Evolutionary conservation across 2,329 filamentous ascomycete genomes (phyloP), one percentile per base, ranked within the genome.

Genomic region (Aaosphaeria pasadenensis): DNA sequence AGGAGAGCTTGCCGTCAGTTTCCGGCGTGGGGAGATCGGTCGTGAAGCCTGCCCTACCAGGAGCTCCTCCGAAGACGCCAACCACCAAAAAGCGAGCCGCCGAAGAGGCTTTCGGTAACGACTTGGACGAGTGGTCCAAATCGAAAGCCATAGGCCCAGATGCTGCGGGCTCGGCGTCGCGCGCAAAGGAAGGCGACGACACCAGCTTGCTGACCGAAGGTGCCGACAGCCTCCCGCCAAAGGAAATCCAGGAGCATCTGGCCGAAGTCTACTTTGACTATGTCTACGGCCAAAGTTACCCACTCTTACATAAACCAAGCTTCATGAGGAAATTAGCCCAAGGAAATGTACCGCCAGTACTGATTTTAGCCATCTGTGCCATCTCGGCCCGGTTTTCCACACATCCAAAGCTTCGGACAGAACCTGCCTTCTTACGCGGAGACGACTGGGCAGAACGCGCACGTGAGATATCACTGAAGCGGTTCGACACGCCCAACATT

Each of bases 221-320:
- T 1, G 80, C 82, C 2, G 91, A 95, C 55, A 86, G 86, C 47
- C 72, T 99, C 11, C 94, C 94, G 1, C 78, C 89, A 0, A 86
- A 87, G 65, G 91, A 96, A 38, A 83, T 96, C 9, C 94, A 97
- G 66, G 88, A 96, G 64, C 92, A 97, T 70, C 78, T 99, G 5
- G 86, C 91, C 13, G 91, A 97, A 62, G 85, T 96, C 0, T 99
- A 95, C 66, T 99, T 97, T 63, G 92, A 97, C 63, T 91, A 88
- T 61, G 82, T 97, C 1, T 97, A 99, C 64, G 94, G 94, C 6
- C 94, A 97, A 66, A 89, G 90, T 32, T 99, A 97, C 67, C 88
- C 95, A 55, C 76, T 99, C 17, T 81, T 99, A 7, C 94, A 99
- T 72, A 97, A 96, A 67, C 92, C 94, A 35, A 97, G 91, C 67